Base-by-base conservation (phyloP, 352 stramenopile genomes). In the Pythium folliculosum region DNA sequence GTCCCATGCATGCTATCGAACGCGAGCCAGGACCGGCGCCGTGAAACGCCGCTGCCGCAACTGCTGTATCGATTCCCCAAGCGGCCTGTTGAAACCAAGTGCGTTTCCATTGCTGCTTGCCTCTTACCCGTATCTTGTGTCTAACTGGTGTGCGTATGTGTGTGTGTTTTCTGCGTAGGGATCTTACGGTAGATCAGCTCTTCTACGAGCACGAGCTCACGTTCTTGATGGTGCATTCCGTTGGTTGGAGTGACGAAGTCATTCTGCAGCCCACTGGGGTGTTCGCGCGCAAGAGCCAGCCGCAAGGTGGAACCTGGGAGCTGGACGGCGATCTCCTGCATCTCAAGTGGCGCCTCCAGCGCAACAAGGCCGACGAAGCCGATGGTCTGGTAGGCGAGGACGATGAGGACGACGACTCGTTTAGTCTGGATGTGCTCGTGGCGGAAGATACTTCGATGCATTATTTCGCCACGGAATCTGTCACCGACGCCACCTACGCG, bases 161-260 rank as follows among this genome's bases (percentile, higher is more conserved):
- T 35, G 5, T 1, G 43, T 60, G 21, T 27, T 40, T 12, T 53
- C 14, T 37, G 37, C 54, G 27, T 68, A 89, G 81, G 22, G 70
- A 83, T 27, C 52, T 92, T 45, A 38, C 78, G 13, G 67, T 60
- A 0, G 77, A 93, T 0, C 81, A 92, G 62, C 71, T 95, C 10
- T 95, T 93, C 55, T 86, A 84, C 61, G 78, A 75, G 10, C 82
- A 94, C 55, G 85, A 95, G 48, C 62, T 95, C 40, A 94, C 88
- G 38, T 92, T 94, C 47, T 53, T 95, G 53, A 86, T 92, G 73
- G 72, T 77, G 10, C 87, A 94, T 60, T 92, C 84, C 52, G 67
- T 78, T 9, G 85, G 88, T 0, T 96, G 80, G 62, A 93, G 72
- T 23, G 88, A 96, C 58, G 88, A 96, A 58, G 51, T 96, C 17